A percentile compares a stretch with the other conserved stretches of the same genome.
These are phyloP conservation scores for Gigaspora rosea DNA, from an alignment of 192 early-diverging fungal genomes.

Conservation along the genomic window DNA sequence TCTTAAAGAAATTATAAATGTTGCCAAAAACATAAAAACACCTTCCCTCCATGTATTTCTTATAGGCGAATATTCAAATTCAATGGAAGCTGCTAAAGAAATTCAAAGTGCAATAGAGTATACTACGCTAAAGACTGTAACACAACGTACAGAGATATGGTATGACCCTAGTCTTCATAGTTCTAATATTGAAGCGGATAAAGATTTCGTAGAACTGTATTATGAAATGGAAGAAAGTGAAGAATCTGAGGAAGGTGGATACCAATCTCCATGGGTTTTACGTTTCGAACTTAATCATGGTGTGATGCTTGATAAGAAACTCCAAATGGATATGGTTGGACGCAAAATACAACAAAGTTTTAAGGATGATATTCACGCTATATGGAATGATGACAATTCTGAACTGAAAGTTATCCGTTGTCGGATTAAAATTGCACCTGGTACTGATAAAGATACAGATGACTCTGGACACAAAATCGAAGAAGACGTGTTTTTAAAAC, in stretches of 20 bases:
- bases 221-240: conserved; percentile 76
- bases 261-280: conserved; percentile 75
- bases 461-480: conserved; percentile 55
- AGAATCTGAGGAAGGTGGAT: conserved; percentile 57
- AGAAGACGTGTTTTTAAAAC: conserved; percentile 88
- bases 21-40: conserved; percentile 95
- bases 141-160: conserved; percentile 87
- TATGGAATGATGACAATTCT: conserved; percentile 89
- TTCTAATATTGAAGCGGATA: conserved; percentile 83
- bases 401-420: conserved; percentile 85
- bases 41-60: conserved; percentile 81
- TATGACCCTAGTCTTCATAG: conserved; percentile 90
- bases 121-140: conserved; percentile 86
- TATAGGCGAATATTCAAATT: conserved; percentile 65
- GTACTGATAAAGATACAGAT: conserved; percentile 63
- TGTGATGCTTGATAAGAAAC: conserved; percentile 87
- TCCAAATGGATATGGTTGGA: conserved; percentile 83
- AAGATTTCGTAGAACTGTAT: conserved; percentile 85
- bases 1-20: conserved; percentile 99
- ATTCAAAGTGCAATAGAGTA: conserved; percentile 88
- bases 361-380: conserved; percentile 75
- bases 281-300: conserved; percentile 75
- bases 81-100: conserved; percentile 83
- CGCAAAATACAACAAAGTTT: conserved; percentile 80
- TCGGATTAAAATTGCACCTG: conserved; percentile 75